These are phyloP conservation scores for Dactylellina haptotyla DNA, from an alignment of 2,329 filamentous ascomycete genomes.

Conservation along the genomic window DNA sequence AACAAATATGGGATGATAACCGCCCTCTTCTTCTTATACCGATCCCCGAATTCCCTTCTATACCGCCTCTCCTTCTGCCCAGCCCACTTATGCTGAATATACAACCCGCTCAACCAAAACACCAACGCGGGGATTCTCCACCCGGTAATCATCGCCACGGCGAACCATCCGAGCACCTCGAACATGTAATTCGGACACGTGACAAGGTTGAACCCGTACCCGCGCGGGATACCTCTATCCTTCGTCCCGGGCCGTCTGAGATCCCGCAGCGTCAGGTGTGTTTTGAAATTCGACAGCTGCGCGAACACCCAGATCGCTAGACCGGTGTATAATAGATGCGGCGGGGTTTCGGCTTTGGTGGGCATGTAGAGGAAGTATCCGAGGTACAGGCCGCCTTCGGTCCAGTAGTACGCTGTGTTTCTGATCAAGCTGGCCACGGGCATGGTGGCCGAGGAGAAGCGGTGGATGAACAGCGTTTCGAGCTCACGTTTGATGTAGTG, in stretches of 20 bases:
- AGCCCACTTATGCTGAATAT: slow-evolving; percentile 88
- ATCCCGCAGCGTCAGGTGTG: slow-evolving; percentile 80
- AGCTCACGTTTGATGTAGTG: slow-evolving; percentile 97
- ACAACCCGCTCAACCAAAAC: slow-evolving; percentile 77
- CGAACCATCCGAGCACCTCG: slow-evolving; percentile 85
- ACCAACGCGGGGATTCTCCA: slow-evolving; percentile 80
- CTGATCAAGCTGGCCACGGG: slow-evolving; percentile 89
- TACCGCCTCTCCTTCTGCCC: slow-evolving; percentile 91
- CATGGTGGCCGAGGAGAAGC: slow-evolving; percentile 95
- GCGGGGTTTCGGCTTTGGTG: slow-evolving; percentile 65
- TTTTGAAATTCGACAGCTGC: slow-evolving; percentile 80
- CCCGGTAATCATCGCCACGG: slow-evolving; percentile 77
- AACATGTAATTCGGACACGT: slow-evolving; percentile 99
- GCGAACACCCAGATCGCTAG: slow-evolving; percentile 78
- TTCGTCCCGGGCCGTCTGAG: slow-evolving; percentile 82
- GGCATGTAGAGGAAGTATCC: slow-evolving; percentile 85
- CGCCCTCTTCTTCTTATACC: slow-evolving; percentile 94
- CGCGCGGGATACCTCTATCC: slow-evolving; percentile 85
- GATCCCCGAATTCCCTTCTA: slow-evolving; percentile 87
- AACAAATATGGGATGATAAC: slow-evolving; percentile 81
- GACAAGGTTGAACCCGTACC: slow-evolving; percentile 84
- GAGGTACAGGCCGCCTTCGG: slow-evolving; percentile 79
- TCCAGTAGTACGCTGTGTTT: slow-evolving; percentile 96
- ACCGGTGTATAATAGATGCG: slow-evolving; percentile 71
- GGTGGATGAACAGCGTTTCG: slow-evolving; percentile 93